phyloP scores from a whole-genome alignment of 257 asterid genomes.

The Solanum chmielewskii region DNA sequence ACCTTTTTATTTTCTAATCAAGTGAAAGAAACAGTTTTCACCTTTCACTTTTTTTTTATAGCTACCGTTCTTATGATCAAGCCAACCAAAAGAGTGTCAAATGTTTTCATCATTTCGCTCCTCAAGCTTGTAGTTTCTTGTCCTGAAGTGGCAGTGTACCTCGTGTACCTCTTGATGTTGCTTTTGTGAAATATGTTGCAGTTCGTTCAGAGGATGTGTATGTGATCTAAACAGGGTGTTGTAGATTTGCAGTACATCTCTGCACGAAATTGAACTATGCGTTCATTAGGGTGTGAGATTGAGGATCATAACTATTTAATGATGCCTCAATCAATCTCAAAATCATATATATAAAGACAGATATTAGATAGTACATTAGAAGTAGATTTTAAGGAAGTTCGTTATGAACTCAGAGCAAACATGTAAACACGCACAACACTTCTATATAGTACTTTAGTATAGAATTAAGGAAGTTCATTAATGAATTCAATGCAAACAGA shows the following conservation, averaged over 20 bases:
- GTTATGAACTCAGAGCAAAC: background rate
- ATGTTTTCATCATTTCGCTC: background rate
- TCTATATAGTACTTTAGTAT: background rate
- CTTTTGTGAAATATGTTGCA: background rate
- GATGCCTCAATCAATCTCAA: background rate
- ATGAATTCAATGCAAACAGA: background rate
- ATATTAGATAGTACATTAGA: background rate
- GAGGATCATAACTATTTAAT: background rate
- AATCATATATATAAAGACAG: background rate
- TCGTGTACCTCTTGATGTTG: background rate
- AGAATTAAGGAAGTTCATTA: background rate
- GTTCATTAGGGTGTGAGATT: background rate
- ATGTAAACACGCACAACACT: background rate
- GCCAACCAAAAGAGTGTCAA: background rate
- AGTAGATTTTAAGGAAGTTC: background rate
- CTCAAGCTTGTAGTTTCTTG: background rate
- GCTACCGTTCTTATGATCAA: background rate
- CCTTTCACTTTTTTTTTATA: background rate
- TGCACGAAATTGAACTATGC: background rate
- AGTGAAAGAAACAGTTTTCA: background rate
- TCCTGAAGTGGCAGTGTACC: background rate
- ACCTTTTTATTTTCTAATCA: background rate
- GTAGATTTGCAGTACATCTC: background rate
- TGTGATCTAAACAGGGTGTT: background rate
- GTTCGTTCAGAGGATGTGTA: background rate